Base-by-base conservation (phyloP, 768 basidiomycete species). In the Erythrobasidium yunnanense region DNA sequence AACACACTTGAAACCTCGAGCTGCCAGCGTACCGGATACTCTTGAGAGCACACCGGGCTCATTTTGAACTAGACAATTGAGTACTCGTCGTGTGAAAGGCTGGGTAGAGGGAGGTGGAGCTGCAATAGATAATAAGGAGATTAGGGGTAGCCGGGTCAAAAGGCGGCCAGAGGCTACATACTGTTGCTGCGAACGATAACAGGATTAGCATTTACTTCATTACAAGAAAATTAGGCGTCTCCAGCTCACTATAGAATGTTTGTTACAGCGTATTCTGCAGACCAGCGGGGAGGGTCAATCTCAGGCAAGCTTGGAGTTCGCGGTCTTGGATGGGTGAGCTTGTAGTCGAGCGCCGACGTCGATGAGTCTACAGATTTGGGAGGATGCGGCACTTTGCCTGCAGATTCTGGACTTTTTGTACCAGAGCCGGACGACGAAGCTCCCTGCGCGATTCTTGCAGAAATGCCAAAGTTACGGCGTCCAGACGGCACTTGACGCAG, bases 41-140 rank as follows among this genome's bases (percentile, higher is more conserved):
- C 95, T 87, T 29, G 93, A 95, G 13, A 99, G 82, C n/a, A 99
- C 95, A 73, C 95, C 95, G 1, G 95, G 95, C 78, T 99, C 95
- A 75, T 99, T 96, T 77, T 99, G 95, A 2, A 97, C 95, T 67
- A 99, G 84, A 76, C 92, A 96, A 78, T 99, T 97, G 69, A 97
- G 82, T 66, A 92, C 83, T 74, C 97, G 93, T 22, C 67, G 60
- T 5, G 67, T 57, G 50, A 68, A 67, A 30, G 66, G 60, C 69
- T 66, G 57, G 56, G 62, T 60, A 51, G 69, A 73, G 56, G 69
- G 66, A 11, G 65, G 69, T 66, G 58, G 71, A 49, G 52, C 69
- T 68, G 47, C 27, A 47, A 46, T 42, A 45, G 54, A 22, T n/a
- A 51, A 34, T 42, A 23, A 4, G 34, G 18, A 33, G 22, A 82